Percentiles rank a stretch among this genome's conserved stretches.
Evolutionary conservation across 306 rosid genomes (phyloP).

Genomic region (Prosopis cineraria): DNA sequence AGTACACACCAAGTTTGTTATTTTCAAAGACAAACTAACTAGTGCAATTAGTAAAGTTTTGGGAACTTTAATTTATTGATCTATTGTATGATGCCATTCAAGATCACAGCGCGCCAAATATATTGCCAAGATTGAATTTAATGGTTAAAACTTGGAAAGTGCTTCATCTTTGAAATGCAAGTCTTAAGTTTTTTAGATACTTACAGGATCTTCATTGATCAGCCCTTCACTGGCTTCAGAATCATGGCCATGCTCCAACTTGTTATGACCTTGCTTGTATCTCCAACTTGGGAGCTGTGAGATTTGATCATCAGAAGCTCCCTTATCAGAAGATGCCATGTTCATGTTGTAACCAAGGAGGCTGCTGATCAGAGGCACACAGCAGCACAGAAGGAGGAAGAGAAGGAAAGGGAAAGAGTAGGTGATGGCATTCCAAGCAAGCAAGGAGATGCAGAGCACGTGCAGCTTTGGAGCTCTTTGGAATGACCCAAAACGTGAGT

Average conservation of each 20-base stretch:
- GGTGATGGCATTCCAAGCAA: constrained; percentile 91
- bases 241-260: constrained; percentile 45
- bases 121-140: neutral
- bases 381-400: constrained; percentile 83
- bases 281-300: constrained; percentile 79
- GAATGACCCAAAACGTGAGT: constrained; percentile 82
- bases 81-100: neutral
- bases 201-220: constrained; percentile 73
- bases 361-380: constrained; percentile 77
- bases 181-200: constrained; percentile 27
- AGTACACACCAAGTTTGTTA: neutral
- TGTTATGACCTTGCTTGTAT: constrained; percentile 47
- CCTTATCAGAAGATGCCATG: constrained; percentile 69
- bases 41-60: neutral
- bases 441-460: constrained; percentile 74
- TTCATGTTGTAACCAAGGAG: constrained; percentile 94
- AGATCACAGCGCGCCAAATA: neutral
- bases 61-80: neutral
- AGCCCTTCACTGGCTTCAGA: constrained; percentile 45
- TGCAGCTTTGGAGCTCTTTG: constrained; percentile 79
- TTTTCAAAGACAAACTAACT: neutral
- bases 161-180: neutral
- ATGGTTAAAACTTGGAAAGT: neutral
- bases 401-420: constrained; percentile 96
- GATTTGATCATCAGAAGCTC: constrained; percentile 87